Percentiles rank a stretch among this genome's conserved stretches.
Evolutionary conservation across 495 filamentous ascomycete genomes (phyloP).

Genomic region (Bryoglossum gracile): DNA sequence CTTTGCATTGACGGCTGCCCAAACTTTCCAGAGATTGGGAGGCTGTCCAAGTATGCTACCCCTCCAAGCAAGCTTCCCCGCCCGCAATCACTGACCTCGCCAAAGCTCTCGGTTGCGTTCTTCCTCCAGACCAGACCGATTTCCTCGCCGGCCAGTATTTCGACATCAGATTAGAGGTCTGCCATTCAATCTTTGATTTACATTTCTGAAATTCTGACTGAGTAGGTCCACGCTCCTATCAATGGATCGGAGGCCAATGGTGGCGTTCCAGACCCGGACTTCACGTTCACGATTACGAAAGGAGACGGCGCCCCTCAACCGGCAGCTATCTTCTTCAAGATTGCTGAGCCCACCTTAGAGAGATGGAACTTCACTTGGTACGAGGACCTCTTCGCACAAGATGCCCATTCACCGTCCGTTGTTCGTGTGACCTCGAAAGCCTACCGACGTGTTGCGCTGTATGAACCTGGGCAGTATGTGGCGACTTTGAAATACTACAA

Average conservation of each 20-base stretch:
- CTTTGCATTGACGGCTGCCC: constrained; percentile 33
- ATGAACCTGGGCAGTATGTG: constrained; percentile 63
- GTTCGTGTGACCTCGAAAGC: constrained; percentile 67
- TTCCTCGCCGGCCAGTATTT: constrained; percentile 70
- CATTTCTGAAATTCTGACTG: too few relatives aligned
- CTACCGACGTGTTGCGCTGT: constrained; percentile 58
- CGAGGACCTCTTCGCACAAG: constrained; percentile 65
- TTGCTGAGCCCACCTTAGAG: constrained; percentile 51
- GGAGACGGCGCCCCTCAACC: constrained; percentile 38
- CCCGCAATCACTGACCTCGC: neutral
- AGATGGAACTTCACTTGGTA: constrained; percentile 66
- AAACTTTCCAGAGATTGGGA: constrained; percentile 65
- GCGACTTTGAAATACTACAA: constrained; percentile 64
- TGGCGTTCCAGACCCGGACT: constrained; percentile 54
- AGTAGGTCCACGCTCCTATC: constrained; percentile 60
- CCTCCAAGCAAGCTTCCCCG: neutral
- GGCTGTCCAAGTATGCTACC: constrained; percentile 45
- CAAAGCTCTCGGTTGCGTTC: constrained; percentile 56
- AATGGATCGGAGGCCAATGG: constrained; percentile 65
- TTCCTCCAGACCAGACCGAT: constrained; percentile 67
- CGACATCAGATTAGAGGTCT: constrained; percentile 60
- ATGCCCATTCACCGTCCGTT: constrained; percentile 52
- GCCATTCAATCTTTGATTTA: too few relatives aligned
- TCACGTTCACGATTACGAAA: constrained; percentile 61
- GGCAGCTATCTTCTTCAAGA: constrained; percentile 52